Percentiles rank a stretch among this genome's conserved stretches.
Conservation (phyloP, 139 green algal species). For the Klebsormidium nitens region DNA sequence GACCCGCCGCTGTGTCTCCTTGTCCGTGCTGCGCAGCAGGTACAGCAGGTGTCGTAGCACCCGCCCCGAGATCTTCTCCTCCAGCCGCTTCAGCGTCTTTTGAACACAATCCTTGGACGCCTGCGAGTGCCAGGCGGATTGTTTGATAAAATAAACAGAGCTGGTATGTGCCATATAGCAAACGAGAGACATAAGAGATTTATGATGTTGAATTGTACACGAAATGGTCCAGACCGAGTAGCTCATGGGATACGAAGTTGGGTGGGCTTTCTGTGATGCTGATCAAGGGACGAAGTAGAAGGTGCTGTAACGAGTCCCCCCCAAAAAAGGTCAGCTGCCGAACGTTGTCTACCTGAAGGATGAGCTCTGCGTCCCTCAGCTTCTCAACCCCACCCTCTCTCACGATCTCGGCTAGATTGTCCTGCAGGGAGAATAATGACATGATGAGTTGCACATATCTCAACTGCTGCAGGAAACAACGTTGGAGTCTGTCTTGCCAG, state of each 20-base stretch:
- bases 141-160: not conserved
- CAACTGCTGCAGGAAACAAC: too few species aligned
- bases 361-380: conserved; percentile 48
- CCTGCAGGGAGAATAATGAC: too few species aligned
- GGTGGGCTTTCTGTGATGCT: too few species aligned
- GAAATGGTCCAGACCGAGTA: too few species aligned
- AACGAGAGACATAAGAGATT: too few species aligned
- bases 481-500: too few species aligned
- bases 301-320: not conserved
- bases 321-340: conserved; percentile 54
- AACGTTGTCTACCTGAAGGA: conserved; percentile 51
- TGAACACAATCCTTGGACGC: conserved; percentile 86
- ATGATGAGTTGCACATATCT: too few species aligned
- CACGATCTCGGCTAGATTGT: conserved; percentile 94
- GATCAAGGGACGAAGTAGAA: too few species aligned
- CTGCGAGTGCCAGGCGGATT: conserved; percentile 33
- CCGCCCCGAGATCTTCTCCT: conserved; percentile 68
- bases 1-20: conserved; percentile 52
- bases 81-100: conserved; percentile 91
- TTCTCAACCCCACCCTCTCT: conserved; percentile 57
- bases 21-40: conserved; percentile 35
- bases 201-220: too few species aligned
- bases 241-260: too few species aligned
- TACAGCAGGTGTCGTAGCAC: conserved; percentile 46
- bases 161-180: too few species aligned